These are phyloP conservation scores for Camellia lanceoleosa DNA, from an alignment of 148 eudicot genomes.

Conservation along the genomic window DNA sequence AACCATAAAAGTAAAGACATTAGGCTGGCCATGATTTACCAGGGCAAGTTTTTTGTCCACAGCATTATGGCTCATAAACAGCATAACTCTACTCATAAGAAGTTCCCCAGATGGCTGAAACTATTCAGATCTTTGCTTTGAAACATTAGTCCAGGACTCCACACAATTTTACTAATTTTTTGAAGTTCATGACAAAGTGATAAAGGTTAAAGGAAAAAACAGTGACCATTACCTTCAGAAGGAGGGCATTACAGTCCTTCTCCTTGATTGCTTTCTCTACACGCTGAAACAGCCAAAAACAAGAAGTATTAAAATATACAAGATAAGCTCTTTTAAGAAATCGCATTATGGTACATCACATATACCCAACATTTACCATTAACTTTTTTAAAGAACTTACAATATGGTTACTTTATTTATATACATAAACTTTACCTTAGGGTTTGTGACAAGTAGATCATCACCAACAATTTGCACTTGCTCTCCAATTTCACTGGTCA, in stretches of 20 bases:
- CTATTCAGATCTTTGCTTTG: constrained; percentile 1
- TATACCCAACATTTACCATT: not conserved
- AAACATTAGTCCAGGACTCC: not conserved
- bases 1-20: not conserved
- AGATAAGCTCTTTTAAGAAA: not conserved
- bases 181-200: not conserved
- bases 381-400: not conserved
- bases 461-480: constrained; percentile 81
- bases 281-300: constrained; percentile 23
- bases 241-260: constrained; percentile 58
- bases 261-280: constrained; percentile 53
- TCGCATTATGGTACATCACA: not conserved
- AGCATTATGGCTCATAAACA: not conserved
- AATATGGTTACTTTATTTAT: not conserved
- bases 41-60: not conserved
- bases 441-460: constrained; percentile 76
- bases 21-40: not conserved
- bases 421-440: constrained; percentile 39
- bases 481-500: constrained; percentile 60
- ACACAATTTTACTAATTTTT: not conserved
- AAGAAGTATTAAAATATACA: not conserved
- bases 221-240: constrained; percentile 41
- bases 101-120: not conserved
- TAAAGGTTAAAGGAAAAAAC: not conserved
- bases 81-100: not conserved